Percentiles rank a stretch among this genome's conserved stretches.
Conservation (phyloP, 2,329 filamentous ascomycete species). For the Exophiala mesophila region DNA sequence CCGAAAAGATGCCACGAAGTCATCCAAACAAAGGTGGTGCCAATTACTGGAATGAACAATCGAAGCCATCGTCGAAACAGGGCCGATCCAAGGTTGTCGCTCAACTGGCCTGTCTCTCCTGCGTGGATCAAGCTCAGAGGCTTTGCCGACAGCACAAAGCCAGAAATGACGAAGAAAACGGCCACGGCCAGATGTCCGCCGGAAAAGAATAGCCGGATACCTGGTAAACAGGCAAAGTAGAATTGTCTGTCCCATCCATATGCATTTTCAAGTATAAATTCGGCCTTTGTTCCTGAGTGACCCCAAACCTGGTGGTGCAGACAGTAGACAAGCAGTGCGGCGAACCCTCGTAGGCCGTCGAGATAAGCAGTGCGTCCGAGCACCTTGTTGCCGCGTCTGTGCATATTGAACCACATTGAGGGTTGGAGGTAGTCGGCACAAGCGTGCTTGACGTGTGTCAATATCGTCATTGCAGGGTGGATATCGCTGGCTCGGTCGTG, state of each 20-base stretch:
- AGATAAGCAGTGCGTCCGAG: slow-evolving; percentile 52
- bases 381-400: not conserved
- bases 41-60: slow-evolving; percentile 40
- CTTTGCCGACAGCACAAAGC: slow-evolving; percentile 43
- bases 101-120: slow-evolving; percentile 35
- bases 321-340: slow-evolving; percentile 62
- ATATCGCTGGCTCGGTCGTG: not conserved
- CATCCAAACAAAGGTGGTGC: slow-evolving; percentile 37
- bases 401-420: not conserved
- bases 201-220: slow-evolving; percentile 55
- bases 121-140: slow-evolving; percentile 40
- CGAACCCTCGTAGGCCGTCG: slow-evolving; percentile 63
- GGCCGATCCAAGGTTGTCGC: slow-evolving; percentile 47
- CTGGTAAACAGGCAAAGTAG: slow-evolving; percentile 51
- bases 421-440: not conserved
- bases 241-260: slow-evolving; percentile 49
- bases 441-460: not conserved
- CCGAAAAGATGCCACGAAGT: slow-evolving; percentile 52
- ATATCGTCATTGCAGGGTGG: not conserved
- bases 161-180: slow-evolving; percentile 47
- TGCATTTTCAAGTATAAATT: slow-evolving; percentile 46
- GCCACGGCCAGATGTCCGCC: slow-evolving; percentile 39
- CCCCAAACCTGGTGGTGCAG: slow-evolving; percentile 58
- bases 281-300: slow-evolving; percentile 40
- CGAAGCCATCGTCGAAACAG: slow-evolving; percentile 41